These are phyloP conservation scores for Zygosaccharomyces siamensis DNA, from an alignment of 805 yeast species.

Conservation along the genomic window DNA sequence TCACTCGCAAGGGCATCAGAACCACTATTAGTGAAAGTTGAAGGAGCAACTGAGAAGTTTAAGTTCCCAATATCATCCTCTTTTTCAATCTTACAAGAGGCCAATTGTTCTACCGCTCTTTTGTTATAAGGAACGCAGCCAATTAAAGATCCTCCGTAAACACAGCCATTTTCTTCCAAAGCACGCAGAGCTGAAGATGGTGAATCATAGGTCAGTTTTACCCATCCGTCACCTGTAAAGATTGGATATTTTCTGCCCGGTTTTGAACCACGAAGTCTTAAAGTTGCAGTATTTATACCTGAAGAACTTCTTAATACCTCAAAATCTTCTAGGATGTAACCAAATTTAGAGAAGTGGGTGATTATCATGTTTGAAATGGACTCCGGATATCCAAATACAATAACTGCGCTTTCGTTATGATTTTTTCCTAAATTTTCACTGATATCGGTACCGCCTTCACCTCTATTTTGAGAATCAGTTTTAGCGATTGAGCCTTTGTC, in stretches of 20 bases:
- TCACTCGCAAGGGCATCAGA: background rate
- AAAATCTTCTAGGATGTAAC: slow-evolving; percentile 72
- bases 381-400: slow-evolving; percentile 89
- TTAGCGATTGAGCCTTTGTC: slow-evolving; percentile 12
- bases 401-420: slow-evolving; percentile 54
- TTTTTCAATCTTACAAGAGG: slow-evolving; percentile 34
- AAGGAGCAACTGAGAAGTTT: slow-evolving; percentile 11
- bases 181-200: slow-evolving; percentile 77
- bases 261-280: slow-evolving; percentile 19
- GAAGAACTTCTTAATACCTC: slow-evolving; percentile 39
- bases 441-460: slow-evolving; percentile 8
- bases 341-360: slow-evolving; percentile 72
- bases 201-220: slow-evolving; percentile 78
- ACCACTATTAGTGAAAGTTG: slow-evolving; percentile 3
- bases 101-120: slow-evolving; percentile 54
- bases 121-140: slow-evolving; percentile 70
- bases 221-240: slow-evolving; percentile 84
- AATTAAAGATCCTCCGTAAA: slow-evolving; percentile 58
- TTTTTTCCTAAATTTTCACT: slow-evolving; percentile 2
- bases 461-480: background rate
- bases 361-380: slow-evolving; percentile 61
- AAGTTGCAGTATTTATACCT: slow-evolving; percentile 30
- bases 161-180: slow-evolving; percentile 71
- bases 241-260: slow-evolving; percentile 50
- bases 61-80: slow-evolving; percentile 29